Conservation (phyloP, 2,329 filamentous ascomycete species). For the Neodidymelliopsis sp. region DNA sequence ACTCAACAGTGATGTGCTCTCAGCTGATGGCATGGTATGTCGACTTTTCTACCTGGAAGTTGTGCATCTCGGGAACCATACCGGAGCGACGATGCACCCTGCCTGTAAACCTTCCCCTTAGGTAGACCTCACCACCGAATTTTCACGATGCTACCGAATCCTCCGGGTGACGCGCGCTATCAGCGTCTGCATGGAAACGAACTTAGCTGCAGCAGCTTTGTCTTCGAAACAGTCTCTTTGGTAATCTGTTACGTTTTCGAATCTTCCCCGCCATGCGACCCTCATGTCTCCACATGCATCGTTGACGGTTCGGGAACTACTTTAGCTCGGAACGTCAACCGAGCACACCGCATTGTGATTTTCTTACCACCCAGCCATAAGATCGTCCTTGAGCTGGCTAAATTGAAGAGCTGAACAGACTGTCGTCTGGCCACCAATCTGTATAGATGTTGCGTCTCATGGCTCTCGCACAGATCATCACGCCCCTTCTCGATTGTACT, state of each 20-base stretch:
- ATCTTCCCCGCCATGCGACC: slow-evolving; percentile 46
- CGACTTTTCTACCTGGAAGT: not conserved
- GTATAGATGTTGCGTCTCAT: not conserved
- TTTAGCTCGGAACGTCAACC: slow-evolving; percentile 37
- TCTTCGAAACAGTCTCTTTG: slow-evolving; percentile 30
- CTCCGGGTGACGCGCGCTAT: slow-evolving; percentile 27
- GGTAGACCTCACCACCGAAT: slow-evolving; percentile 27
- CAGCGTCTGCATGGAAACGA: slow-evolving; percentile 30
- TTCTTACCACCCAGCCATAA: slow-evolving; percentile 8
- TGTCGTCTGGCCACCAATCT: not conserved
- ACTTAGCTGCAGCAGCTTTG: slow-evolving; percentile 27
- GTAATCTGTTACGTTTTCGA: slow-evolving; percentile 49
- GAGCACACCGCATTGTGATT: slow-evolving; percentile 30
- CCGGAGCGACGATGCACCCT: not conserved
- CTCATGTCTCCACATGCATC: slow-evolving; percentile 32
- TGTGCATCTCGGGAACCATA: not conserved
- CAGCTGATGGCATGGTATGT: not conserved
- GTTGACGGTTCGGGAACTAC: slow-evolving; percentile 39
- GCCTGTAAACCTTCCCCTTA: slow-evolving; percentile 8
- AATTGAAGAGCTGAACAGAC: not conserved
- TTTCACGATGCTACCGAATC: slow-evolving; percentile 28
- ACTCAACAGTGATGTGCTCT: not conserved
- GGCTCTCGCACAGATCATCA: not conserved
- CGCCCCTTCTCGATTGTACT: not conserved
- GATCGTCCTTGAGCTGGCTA: not conserved